These are phyloP conservation scores for Solanum hybrid DNA, from an alignment of 305 asterid genomes.

Conservation along the genomic window DNA sequence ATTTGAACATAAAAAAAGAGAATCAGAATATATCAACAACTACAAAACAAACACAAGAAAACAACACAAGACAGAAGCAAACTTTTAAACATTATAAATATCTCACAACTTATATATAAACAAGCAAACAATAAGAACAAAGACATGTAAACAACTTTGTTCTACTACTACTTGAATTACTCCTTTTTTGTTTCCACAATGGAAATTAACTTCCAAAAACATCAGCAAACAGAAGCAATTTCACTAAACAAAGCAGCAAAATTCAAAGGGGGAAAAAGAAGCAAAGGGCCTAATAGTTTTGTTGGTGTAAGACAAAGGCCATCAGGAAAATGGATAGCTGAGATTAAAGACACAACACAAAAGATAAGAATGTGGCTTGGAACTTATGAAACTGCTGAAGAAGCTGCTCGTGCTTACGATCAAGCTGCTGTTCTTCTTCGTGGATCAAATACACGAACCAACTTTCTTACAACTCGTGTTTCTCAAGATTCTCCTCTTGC, in stretches of 20 bases:
- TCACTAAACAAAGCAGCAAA: neutral
- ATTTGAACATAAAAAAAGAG: neutral
- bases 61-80: neutral
- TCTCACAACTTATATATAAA: neutral
- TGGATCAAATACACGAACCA: slow-evolving; percentile 16
- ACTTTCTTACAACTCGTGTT: slow-evolving; percentile 30
- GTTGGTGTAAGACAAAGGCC: slow-evolving; percentile 7
- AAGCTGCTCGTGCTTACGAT: slow-evolving; percentile 12
- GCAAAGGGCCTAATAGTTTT: neutral
- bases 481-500: slow-evolving; percentile 58
- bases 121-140: neutral
- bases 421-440: slow-evolving; percentile 14
- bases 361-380: slow-evolving; percentile 15
- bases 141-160: neutral
- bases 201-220: slow-evolving; percentile 5
- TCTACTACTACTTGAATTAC: neutral
- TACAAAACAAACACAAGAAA: neutral
- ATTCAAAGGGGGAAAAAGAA: neutral
- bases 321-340: slow-evolving; percentile 19
- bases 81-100: neutral
- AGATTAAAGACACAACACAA: slow-evolving; percentile 23
- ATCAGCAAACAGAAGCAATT: neutral
- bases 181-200: neutral
- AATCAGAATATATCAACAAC: neutral
- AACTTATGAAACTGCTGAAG: slow-evolving; percentile 7